Conservation (phyloP, 2,329 filamentous ascomycete species). For the Westerdykella aurantiaca region DNA sequence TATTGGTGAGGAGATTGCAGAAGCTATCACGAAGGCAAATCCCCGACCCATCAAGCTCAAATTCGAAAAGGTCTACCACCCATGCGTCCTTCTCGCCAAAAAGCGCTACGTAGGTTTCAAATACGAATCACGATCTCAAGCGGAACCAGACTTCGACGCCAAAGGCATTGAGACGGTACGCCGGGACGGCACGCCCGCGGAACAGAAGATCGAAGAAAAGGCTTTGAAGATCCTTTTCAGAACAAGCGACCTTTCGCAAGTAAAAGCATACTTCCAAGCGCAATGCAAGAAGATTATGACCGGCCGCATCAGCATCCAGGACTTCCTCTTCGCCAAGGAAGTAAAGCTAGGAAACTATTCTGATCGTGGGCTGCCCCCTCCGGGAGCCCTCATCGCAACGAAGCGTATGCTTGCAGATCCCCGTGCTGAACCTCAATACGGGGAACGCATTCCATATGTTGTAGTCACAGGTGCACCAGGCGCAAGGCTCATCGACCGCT, state of each 20-base stretch:
- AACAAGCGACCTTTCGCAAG: slow-evolving; percentile 78
- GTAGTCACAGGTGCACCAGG: slow-evolving; percentile 85
- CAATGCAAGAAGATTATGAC: slow-evolving; percentile 92
- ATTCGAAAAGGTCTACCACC: slow-evolving; percentile 97
- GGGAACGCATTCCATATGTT: slow-evolving; percentile 91
- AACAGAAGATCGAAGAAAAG: slow-evolving; percentile 95
- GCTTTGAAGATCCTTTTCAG: slow-evolving; percentile 84
- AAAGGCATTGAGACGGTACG: slow-evolving; percentile 98
- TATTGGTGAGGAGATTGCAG: slow-evolving; percentile 87
- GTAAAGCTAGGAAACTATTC: slow-evolving; percentile 87
- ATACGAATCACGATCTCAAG: slow-evolving; percentile 73
- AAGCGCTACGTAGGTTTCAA: slow-evolving; percentile 98
- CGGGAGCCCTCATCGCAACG: slow-evolving; percentile 82
- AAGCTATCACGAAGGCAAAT: slow-evolving; percentile 81
- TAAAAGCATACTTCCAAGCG: slow-evolving; percentile 83
- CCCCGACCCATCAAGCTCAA: slow-evolving; percentile 91
- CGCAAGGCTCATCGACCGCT: slow-evolving; percentile 79
- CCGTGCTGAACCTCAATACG: slow-evolving; percentile 84
- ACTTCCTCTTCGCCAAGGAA: slow-evolving; percentile 93
- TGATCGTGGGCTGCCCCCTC: slow-evolving; percentile 70
- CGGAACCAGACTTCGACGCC: slow-evolving; percentile 83
- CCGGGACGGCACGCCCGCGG: slow-evolving; percentile 86
- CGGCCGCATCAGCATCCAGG: slow-evolving; percentile 80
- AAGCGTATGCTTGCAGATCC: slow-evolving; percentile 82
- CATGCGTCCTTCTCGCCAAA: slow-evolving; percentile 88